Evolutionary conservation across 441 rosid genomes (phyloP), one percentile per base, ranked within the genome.

Genomic region (Jatropha multifida): DNA sequence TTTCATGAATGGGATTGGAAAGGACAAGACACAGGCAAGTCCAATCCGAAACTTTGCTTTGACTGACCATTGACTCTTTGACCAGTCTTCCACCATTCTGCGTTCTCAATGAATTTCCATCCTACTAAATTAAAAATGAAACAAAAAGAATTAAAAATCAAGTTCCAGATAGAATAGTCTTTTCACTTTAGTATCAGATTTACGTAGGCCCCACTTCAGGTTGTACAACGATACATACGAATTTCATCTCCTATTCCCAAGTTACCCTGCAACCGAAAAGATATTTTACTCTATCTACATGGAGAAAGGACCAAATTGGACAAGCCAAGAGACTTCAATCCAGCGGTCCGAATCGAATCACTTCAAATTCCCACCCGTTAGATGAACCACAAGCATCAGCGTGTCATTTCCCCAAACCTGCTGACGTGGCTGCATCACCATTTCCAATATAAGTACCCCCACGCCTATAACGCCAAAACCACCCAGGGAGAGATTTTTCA

Each of bases 361-460:
- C 62, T 42, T 13, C 46, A 76, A 61, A 72, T 64, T 85, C 87
- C 82, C 67, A 73, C 48, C 85, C 83, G 83, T 87, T 37, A 62
- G 84, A 85, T 85, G 72, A 51, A 44, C 46, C 46, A 5, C 7
- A 42, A 8, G 46, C 46, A 5, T 23, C 61, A 60, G 17, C 40
- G 6, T 10, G 64, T 6, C n/a, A 46, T 1, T 38, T 15, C 7
- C 7, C 9, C 7, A 69, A 40, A 2, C 2, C 10, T 6, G 74
- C 23, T 51, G 86, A 89, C 88, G 89, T 89, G 92, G 88, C 88
- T 73, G 9, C 52, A 65, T 74, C 46, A 68, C 65, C 63, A 56
- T 67, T 68, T 23, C 49, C 78, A 67, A 37, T 78, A 86, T 74
- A 78, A 68, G 67, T 65, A 15, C 54, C n/a, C 63, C 44, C 76